Evolutionary conservation across 2,329 filamentous ascomycete genomes (phyloP), one percentile per base, ranked within the genome.

Genomic region (Pseudogymnoascus sp.): DNA sequence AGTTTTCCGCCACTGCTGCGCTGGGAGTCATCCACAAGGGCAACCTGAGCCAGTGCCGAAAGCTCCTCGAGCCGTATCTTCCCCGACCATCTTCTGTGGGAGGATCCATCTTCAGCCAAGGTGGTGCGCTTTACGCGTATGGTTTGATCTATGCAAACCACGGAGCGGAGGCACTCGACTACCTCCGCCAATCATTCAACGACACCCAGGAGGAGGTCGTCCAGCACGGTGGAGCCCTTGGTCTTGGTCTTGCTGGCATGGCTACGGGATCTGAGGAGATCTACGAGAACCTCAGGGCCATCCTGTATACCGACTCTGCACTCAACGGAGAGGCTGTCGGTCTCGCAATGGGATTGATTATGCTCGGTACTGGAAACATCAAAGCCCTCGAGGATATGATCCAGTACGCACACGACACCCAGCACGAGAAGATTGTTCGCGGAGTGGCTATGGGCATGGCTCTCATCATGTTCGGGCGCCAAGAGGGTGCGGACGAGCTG

Each of bases 371-470:
- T n/a, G 95, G 93, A 66, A 96, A 97, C 74, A 88, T 92, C 73
- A 92, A 90, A 75, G 93, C 92, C 7, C 79, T 99, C 6, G 91
- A 97, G 73, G 91, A 96, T 70, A 97, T 99, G 93, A 95, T 97
- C 64, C 89, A 92, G 57, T 99, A 99, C 73, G 92, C 95, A 3
- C 95, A 97, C 72, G 95, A 99, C 69, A 99, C 95, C 0, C 93
- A 96, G 66, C 95, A 99, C 78, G 95, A 99, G 80, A 99, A 99
- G 83, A 97, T 96, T 72, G 92, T 99, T 23, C 91, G 95, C 60
- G 95, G 95, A 73, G 85, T 97, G 65, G 93, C 95, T 34, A 85
- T 99, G 69, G 95, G 95, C 65, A 97, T 99, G 91, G 92, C 95
- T 10, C 81, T 99, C 65, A 96, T 99, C 79, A 97, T 97, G 93